Conservation (phyloP, 306 rosid genomes). For the Castanea mollissima region DNA sequence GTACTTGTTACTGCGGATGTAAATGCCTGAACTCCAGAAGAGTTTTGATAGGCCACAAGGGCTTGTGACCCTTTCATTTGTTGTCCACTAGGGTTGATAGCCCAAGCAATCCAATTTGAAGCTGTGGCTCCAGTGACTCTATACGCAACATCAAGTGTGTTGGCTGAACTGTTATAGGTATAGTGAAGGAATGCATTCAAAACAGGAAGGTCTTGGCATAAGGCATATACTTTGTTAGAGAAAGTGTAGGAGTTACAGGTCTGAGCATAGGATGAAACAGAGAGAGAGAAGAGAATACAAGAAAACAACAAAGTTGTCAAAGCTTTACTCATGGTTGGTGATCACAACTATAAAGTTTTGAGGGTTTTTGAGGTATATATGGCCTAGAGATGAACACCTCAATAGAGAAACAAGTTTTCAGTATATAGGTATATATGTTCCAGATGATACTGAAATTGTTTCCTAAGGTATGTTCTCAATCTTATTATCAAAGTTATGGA, state of each 20-base stretch:
- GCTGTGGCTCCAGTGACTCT: constrained; percentile 36
- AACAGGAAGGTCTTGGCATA: constrained; percentile 50
- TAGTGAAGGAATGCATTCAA: constrained; percentile 61
- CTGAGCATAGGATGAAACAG: constrained; percentile 46
- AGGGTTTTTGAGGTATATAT: background rate
- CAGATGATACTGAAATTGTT: background rate
- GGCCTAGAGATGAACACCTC: background rate
- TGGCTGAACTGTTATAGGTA: constrained; percentile 32
- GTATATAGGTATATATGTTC: background rate
- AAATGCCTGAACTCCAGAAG: constrained; percentile 21
- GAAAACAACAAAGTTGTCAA: background rate
- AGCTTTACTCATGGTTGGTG: background rate
- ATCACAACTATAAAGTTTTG: background rate
- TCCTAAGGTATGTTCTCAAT: background rate
- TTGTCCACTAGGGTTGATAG: constrained; percentile 33
- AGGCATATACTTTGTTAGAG: constrained; percentile 19
- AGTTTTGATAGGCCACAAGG: constrained; percentile 44
- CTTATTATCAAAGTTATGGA: background rate
- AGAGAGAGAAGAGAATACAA: constrained; percentile 29
- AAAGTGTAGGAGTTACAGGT: constrained; percentile 33
- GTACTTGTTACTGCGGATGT: constrained; percentile 6
- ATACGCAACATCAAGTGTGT: constrained; percentile 52
- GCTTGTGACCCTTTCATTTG: constrained; percentile 53
- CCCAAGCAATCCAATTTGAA: constrained; percentile 70
- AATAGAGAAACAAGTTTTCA: background rate